A percentile compares a stretch with the other conserved stretches of the same genome.
These are phyloP conservation scores for Lasiodiplodia hormozganensis DNA, from an alignment of 2,329 filamentous ascomycete species.

Conservation along the genomic window DNA sequence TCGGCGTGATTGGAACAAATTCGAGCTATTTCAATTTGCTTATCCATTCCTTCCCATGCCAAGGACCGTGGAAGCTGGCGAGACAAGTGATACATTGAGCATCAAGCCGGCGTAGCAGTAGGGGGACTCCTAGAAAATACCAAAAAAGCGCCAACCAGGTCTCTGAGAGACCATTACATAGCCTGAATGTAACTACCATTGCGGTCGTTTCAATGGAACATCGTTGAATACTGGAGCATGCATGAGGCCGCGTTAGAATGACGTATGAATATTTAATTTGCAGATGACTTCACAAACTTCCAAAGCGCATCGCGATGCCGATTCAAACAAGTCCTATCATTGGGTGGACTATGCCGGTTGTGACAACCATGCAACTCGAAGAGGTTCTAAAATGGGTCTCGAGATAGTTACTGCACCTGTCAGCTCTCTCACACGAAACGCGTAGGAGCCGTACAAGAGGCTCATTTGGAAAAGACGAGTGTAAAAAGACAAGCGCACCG, in stretches of 20 bases:
- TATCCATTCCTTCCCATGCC: not conserved
- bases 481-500: not conserved
- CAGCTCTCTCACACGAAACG: not conserved
- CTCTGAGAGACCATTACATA: no score
- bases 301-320: no score
- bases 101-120: no score
- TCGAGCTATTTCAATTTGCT: not conserved
- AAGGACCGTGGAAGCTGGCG: not conserved
- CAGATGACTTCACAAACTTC: no score
- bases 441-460: not conserved
- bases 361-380: not conserved
- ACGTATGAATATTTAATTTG: no score
- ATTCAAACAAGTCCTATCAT: no score
- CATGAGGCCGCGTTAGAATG: not conserved
- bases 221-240: not conserved
- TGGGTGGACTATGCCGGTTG: not conserved
- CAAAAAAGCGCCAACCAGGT: no score
- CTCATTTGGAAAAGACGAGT: not conserved
- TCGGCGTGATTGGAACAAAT: conserved; percentile 11
- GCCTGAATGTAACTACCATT: no score
- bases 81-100: not conserved
- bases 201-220: not conserved
- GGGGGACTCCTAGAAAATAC: no score
- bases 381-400: not conserved
- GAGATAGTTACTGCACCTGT: not conserved